Evolutionary conservation across 73 alveolate species (phyloP).

Genomic region (Vitrella brassicaformis): DNA sequence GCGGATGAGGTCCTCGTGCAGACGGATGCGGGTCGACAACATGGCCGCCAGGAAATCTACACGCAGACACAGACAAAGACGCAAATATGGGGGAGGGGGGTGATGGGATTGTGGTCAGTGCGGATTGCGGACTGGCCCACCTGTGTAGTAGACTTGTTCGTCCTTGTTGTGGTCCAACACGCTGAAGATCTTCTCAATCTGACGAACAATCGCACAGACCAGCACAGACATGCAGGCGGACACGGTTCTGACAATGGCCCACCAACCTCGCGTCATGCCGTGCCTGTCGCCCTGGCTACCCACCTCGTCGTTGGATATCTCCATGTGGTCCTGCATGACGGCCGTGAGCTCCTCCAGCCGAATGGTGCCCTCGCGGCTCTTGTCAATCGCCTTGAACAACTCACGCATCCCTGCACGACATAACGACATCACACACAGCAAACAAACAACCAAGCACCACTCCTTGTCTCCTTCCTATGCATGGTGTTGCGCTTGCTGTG

Average conservation of each 20-base stretch:
- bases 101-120: no score
- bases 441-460: no score
- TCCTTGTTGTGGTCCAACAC: no score
- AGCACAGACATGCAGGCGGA: background rate
- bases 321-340: background rate
- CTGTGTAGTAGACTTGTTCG: no score
- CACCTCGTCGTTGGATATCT: no score
- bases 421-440: no score
- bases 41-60: background rate
- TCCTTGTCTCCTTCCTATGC: background rate
- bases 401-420: background rate
- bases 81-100: background rate
- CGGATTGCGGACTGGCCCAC: no score
- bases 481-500: no score
- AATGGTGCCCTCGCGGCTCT: background rate
- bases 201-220: background rate
- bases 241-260: no score
- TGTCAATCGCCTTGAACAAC: background rate
- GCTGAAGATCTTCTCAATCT: no score
- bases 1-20: background rate
- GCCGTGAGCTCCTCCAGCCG: background rate
- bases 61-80: background rate
- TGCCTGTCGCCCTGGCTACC: no score
- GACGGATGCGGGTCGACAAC: background rate
- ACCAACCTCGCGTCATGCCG: no score